Evolutionary conservation across 1,139 yeast genomes (phyloP).

Genomic region (Hansenula sp.): DNA sequence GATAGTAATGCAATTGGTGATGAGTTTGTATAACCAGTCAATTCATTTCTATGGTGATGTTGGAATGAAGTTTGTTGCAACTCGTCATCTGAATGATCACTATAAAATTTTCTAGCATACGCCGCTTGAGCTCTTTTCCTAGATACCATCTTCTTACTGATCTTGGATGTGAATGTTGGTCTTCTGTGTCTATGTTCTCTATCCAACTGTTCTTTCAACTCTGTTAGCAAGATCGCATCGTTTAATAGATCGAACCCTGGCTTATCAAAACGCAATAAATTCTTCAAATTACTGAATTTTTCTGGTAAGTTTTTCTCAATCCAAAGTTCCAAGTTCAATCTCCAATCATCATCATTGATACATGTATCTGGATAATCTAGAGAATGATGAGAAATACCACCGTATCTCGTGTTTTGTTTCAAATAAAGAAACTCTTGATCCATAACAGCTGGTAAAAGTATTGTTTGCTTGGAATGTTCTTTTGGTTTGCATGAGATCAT

Average conservation of each 20-base stretch:
- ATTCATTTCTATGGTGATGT: neutral
- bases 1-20: conserved; percentile 1
- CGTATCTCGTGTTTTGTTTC: conserved; percentile 17
- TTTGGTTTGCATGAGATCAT: neutral
- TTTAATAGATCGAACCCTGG: conserved; percentile 25
- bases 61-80: neutral
- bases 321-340: conserved; percentile 27
- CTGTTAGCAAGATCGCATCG: conserved; percentile 23
- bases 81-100: conserved; percentile 10
- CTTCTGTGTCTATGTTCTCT: conserved; percentile 9
- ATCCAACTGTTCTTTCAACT: conserved; percentile 21
- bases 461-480: neutral
- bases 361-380: conserved; percentile 24
- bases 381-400: conserved; percentile 14
- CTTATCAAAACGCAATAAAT: conserved; percentile 22
- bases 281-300: conserved; percentile 25
- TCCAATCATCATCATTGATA: conserved; percentile 25
- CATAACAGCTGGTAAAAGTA: neutral
- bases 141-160: conserved; percentile 26
- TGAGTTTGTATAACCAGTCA: conserved; percentile 15
- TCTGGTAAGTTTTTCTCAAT: conserved; percentile 27
- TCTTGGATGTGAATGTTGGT: conserved; percentile 26
- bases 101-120: conserved; percentile 4
- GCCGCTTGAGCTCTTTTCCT: conserved; percentile 2
- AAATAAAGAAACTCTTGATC: conserved; percentile 14